phyloP scores from a whole-genome alignment of 2,329 filamentous ascomycete species.

The Neonectria faginata region DNA sequence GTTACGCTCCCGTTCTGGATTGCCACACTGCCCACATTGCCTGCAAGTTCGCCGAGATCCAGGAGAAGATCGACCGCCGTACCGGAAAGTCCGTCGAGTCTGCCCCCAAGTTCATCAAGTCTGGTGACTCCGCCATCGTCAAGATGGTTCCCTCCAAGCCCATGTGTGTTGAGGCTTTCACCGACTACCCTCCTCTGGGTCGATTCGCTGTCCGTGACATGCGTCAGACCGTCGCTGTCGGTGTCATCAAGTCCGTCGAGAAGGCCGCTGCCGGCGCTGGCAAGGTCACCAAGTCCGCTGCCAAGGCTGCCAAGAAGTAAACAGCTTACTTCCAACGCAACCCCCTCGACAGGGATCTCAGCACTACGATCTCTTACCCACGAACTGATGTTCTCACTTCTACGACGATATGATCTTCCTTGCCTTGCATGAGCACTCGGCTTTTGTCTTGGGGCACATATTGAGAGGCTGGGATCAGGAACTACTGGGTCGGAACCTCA shows the following conservation, averaged over 20 bases:
- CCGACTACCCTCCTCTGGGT: constrained; percentile 98
- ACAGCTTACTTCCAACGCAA: constrained; percentile 46
- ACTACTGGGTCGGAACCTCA: constrained; percentile 56
- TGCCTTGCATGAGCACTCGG: constrained; percentile 59
- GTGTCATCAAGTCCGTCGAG: constrained; percentile 91
- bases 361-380: constrained; percentile 42
- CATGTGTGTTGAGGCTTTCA: constrained; percentile 99
- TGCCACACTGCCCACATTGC: constrained; percentile 99
- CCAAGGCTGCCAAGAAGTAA: constrained; percentile 83
- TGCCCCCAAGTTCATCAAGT: constrained; percentile 99
- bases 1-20: constrained; percentile 98
- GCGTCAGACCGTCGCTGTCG: constrained; percentile 89
- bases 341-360: constrained; percentile 42
- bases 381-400: constrained; percentile 56
- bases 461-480: constrained; percentile 57
- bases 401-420: constrained; percentile 59
- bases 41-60: constrained; percentile 99
- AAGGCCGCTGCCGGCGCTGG: constrained; percentile 68
- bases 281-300: constrained; percentile 79
- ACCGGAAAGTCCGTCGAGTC: constrained; percentile 96
- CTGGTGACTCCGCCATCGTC: constrained; percentile 99
- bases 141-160: constrained; percentile 99
- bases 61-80: constrained; percentile 99
- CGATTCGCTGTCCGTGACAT: constrained; percentile 99
- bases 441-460: constrained; percentile 56